These are phyloP conservation scores for Ganoderma lingzhi DNA, from an alignment of 1,284 basidiomycete species.

Conservation along the genomic window DNA sequence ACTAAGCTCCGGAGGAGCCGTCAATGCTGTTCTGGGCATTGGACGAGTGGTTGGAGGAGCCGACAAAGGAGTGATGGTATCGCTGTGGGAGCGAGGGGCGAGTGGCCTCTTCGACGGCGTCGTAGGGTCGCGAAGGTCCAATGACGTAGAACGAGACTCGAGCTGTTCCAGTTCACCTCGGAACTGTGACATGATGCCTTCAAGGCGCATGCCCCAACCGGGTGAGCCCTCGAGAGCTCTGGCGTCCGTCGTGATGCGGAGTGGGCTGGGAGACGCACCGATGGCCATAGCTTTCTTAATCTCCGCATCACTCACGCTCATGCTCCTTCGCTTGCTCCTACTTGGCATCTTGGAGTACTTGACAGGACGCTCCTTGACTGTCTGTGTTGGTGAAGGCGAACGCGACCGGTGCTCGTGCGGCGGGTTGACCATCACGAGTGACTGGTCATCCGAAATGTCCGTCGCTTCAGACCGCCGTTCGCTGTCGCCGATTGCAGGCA, in stretches of 20 bases:
- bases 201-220: constrained; percentile 58
- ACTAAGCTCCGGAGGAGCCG: constrained; percentile 32
- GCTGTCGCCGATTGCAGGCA: constrained; percentile 60
- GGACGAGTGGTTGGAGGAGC: constrained; percentile 32
- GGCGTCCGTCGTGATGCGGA: constrained; percentile 40
- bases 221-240: constrained; percentile 40
- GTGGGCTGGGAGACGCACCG: constrained; percentile 45
- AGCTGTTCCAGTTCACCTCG: constrained; percentile 72
- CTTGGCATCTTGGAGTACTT: constrained; percentile 39
- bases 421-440: constrained; percentile 61
- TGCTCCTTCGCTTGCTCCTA: constrained; percentile 70
- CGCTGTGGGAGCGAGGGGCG: constrained; percentile 41
- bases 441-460: constrained; percentile 55
- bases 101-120: constrained; percentile 56
- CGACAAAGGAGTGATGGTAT: constrained; percentile 31
- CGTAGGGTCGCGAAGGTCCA: constrained; percentile 72
- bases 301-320: constrained; percentile 78
- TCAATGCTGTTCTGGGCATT: constrained; percentile 31
- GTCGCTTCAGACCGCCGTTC: constrained; percentile 46
- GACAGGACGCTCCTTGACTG: constrained; percentile 35
- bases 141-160: constrained; percentile 59
- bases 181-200: constrained; percentile 73
- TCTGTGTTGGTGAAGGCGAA: constrained; percentile 44
- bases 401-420: constrained; percentile 43
- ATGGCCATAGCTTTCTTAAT: constrained; percentile 55